Percentiles rank a stretch among this genome's conserved stretches.
phyloP scores from a whole-genome alignment of 768 basidiomycete genomes.

The Mycena rebaudengoi region DNA sequence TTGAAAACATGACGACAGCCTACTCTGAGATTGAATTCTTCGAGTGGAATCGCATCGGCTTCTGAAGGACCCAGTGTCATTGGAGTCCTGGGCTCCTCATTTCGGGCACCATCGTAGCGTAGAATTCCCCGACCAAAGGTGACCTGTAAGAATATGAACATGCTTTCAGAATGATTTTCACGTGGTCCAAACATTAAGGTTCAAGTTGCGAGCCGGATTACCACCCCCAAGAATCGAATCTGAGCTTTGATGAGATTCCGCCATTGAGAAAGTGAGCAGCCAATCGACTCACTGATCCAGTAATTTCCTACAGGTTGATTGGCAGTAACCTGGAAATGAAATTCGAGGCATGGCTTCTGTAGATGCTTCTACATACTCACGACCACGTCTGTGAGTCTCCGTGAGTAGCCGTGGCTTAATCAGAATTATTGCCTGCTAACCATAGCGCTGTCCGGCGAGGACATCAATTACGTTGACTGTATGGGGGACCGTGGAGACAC shows the following conservation, averaged over 20 bases:
- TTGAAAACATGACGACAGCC: neutral
- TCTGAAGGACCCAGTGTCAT: constrained; percentile 29
- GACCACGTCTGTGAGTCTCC: too few relatives aligned
- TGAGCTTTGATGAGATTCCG: too few relatives aligned
- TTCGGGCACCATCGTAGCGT: constrained; percentile 45
- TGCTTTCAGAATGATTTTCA: neutral
- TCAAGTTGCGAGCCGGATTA: constrained; percentile 37
- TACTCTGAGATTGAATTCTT: constrained; percentile 9
- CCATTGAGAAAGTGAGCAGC: neutral
- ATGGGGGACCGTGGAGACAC: neutral
- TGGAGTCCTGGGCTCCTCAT: constrained; percentile 40
- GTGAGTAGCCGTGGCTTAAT: constrained; percentile 5
- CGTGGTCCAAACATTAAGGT: constrained; percentile 28
- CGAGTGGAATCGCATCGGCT: neutral
- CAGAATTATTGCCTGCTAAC: neutral
- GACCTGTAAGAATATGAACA: neutral
- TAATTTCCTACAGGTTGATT: constrained; percentile 57
- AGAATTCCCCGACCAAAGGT: constrained; percentile 43
- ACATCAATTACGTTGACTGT: constrained; percentile 27
- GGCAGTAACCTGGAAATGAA: constrained; percentile 40
- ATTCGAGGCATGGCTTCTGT: neutral
- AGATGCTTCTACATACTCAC: constrained; percentile 24
- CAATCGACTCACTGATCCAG: constrained; percentile 49
- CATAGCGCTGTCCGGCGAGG: constrained; percentile 62
- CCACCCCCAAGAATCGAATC: constrained; percentile 35